These are phyloP conservation scores for Phytophthora multivora DNA, from an alignment of 352 stramenopile species.

Conservation along the genomic window DNA sequence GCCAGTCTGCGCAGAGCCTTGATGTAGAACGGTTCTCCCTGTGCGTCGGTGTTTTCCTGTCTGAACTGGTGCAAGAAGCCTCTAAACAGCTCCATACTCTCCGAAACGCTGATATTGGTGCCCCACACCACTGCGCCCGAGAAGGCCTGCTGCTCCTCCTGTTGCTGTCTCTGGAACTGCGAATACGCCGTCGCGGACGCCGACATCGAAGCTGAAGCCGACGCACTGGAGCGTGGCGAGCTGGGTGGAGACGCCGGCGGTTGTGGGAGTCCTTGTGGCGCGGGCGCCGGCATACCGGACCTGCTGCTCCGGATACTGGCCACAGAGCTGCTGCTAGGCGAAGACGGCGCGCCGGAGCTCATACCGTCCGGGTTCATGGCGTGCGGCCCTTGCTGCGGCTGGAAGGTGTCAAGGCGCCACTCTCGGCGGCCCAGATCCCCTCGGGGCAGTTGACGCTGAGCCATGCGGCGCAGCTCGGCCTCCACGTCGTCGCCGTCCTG, in stretches of 20 bases:
- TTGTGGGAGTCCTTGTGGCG: conserved; percentile 44
- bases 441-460: conserved; percentile 74
- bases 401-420: conserved; percentile 74
- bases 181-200: conserved; percentile 32
- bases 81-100: conserved; percentile 92
- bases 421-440: conserved; percentile 79
- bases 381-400: conserved; percentile 28
- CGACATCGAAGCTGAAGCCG: conserved; percentile 43
- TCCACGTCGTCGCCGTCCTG: conserved; percentile 74
- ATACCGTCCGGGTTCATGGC: conserved; percentile 5
- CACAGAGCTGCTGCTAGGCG: conserved; percentile 44
- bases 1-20: conserved; percentile 76
- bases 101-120: conserved; percentile 93
- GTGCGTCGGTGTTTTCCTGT: conserved; percentile 26
- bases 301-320: conserved; percentile 36
- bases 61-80: conserved; percentile 89
- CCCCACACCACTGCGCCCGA: conserved; percentile 92
- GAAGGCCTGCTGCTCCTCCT: conserved; percentile 58
- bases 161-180: conserved; percentile 37
- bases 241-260: conserved; percentile 68
- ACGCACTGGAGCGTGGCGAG: conserved; percentile 62
- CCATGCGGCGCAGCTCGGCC: conserved; percentile 76
- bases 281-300: conserved; percentile 8
- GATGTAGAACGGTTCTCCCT: conserved; percentile 78
- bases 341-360: conserved; percentile 46